Base-by-base conservation (phyloP, 805 yeast species). In the Ogataea siamensis region DNA sequence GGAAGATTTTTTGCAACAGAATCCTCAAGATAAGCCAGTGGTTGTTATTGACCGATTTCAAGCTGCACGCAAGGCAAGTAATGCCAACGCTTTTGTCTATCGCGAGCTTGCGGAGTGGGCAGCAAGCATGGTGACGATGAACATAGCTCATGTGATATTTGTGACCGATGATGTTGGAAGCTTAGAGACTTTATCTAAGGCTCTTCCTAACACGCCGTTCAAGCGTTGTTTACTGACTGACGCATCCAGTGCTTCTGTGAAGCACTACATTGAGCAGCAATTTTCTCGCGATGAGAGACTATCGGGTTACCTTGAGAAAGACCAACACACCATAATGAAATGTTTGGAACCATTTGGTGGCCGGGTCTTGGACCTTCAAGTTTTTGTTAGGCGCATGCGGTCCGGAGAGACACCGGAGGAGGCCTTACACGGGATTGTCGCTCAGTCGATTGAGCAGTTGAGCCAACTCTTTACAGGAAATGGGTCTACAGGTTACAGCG, bases 301-400 rank as follows among this genome's bases (percentile, higher is more conserved):
- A 3, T 24, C 40, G 3, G 16, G 50, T 5, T 48, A 50, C 15
- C 45, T 58, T 5, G 44, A 50, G 9, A 44, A 54, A 2, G 47
- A 44, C 7, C 26, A 37, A 12, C 34, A 32, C 11, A 70, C 68
- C 7, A 67, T 88, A 16, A 80, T 76, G 16, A 61, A 64, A 5
- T 73, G 80, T 21, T 63, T 89, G 22, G 76, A 67, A 18, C 94
- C 95, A 9, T 63, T 93, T 18, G 99, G 99, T 14, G 99, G 99
- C 27, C 78, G 99, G 46, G 84, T 91, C 89, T 70, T 88, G 30
- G 99, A 93, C 59, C 68, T 93, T 35, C 96, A 93, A 61, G 82
- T 91, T 19, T 88, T 87, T 62, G 83, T 83, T 2, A 75, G 98
- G 56, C 82, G 98, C 35, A 75, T 93, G 12, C 80, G 80, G 51